Percentiles rank a stretch among this genome's conserved stretches.
Conservation (phyloP, 1,139 yeast genomes). For the Saccharomycopsis hybrid region DNA sequence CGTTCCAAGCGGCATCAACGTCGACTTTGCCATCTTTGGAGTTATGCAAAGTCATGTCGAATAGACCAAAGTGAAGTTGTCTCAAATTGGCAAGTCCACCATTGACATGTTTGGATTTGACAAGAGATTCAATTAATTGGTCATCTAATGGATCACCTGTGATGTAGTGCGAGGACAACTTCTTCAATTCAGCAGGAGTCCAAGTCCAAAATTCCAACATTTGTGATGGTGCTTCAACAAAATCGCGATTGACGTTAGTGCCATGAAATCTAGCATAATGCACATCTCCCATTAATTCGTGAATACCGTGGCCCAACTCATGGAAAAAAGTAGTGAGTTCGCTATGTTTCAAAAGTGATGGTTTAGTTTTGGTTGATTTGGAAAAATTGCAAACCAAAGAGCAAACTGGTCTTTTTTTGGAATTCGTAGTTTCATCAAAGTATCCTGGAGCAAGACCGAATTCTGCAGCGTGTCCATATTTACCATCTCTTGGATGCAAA, state of each 20-base stretch:
- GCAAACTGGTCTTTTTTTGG: conserved; percentile 61
- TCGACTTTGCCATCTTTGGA: conserved; percentile 37
- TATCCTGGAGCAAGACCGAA: conserved; percentile 66
- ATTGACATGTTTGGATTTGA: conserved; percentile 66
- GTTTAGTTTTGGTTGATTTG: conserved; percentile 63
- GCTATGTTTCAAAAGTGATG: conserved; percentile 68
- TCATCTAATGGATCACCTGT: conserved; percentile 55
- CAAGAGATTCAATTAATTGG: conserved; percentile 51
- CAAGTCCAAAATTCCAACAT: conserved; percentile 88
- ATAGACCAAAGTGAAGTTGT: conserved; percentile 70
- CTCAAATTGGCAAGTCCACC: conserved; percentile 66
- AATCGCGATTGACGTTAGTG: conserved; percentile 72
- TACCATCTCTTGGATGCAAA: conserved; percentile 79
- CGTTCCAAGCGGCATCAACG: conserved; percentile 55
- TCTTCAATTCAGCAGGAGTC: conserved; percentile 54
- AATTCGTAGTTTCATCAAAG: conserved; percentile 39
- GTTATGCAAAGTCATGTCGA: conserved; percentile 65
- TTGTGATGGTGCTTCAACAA: conserved; percentile 87
- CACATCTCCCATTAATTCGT: conserved; percentile 64
- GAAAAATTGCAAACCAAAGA: conserved; percentile 83
- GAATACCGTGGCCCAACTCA: conserved; percentile 87
- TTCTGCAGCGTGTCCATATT: conserved; percentile 84
- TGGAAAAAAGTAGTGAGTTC: conserved; percentile 86
- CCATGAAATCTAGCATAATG: conserved; percentile 66
- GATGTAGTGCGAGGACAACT: conserved; percentile 57